Conservation (phyloP, 805 yeast genomes). For the Kuraishia floccosa region DNA sequence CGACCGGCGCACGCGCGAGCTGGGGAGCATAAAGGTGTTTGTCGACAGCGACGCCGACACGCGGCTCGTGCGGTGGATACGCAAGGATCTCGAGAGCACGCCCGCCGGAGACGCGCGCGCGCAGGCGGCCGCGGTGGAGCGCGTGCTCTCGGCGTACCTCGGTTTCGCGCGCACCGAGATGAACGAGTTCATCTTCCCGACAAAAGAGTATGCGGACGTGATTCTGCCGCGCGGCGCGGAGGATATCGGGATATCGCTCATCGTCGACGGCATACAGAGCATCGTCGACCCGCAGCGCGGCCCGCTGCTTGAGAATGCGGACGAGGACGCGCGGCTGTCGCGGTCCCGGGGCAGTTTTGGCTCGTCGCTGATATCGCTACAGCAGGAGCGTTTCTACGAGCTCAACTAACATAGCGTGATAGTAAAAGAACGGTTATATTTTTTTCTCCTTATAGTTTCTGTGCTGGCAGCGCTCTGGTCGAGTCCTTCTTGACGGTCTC, state of each 20-base stretch:
- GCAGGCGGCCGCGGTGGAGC: slow-evolving; percentile 3
- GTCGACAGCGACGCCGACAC: slow-evolving; percentile 82
- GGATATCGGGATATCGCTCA: slow-evolving; percentile 38
- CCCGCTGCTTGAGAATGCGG: too few relatives aligned
- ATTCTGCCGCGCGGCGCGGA: slow-evolving; percentile 66
- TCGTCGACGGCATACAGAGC: slow-evolving; percentile 54
- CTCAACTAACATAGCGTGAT: slow-evolving; percentile 6
- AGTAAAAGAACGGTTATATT: not conserved
- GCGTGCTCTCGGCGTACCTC: slow-evolving; percentile 35
- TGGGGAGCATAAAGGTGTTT: slow-evolving; percentile 59
- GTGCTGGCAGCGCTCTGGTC: slow-evolving; percentile 2
- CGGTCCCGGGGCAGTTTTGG: slow-evolving; percentile 3
- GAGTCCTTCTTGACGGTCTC: slow-evolving; percentile 26
- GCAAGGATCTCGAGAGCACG: slow-evolving; percentile 15
- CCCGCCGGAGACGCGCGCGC: slow-evolving; percentile 1
- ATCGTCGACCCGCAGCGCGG: not conserved
- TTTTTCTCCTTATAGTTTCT: not conserved
- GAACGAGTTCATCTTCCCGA: slow-evolving; percentile 52
- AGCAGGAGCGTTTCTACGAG: slow-evolving; percentile 2
- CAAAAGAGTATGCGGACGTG: slow-evolving; percentile 65
- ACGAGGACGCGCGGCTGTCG: slow-evolving; percentile 4
- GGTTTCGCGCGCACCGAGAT: slow-evolving; percentile 52
- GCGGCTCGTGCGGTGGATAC: slow-evolving; percentile 70
- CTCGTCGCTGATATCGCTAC: slow-evolving; percentile 1
- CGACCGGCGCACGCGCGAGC: slow-evolving; percentile 39